These are phyloP conservation scores for Thelephora ganbajun DNA, from an alignment of 768 basidiomycete genomes.

Conservation along the genomic window DNA sequence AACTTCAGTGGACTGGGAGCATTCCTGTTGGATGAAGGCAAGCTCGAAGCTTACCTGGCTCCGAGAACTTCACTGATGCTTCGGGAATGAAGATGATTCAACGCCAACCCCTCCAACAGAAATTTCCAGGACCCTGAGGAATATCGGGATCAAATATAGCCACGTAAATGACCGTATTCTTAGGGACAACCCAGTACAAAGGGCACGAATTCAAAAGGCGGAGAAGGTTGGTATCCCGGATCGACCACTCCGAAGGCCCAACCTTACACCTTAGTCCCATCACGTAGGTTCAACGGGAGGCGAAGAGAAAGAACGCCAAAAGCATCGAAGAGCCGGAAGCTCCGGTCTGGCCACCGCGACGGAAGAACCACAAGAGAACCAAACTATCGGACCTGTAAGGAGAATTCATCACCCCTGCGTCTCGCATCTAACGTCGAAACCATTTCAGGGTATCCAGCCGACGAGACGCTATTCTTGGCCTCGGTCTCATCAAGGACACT, in stretches of 20 bases:
- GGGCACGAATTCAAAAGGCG: conserved; percentile 40
- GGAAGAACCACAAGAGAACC: conserved; percentile 39
- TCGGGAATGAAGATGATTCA: not conserved
- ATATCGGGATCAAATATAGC: conserved; percentile 54
- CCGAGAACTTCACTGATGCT: too few species aligned
- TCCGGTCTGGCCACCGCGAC: conserved; percentile 49
- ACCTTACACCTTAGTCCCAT: not conserved
- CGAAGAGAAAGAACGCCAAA: conserved; percentile 13
- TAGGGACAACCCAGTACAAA: conserved; percentile 53
- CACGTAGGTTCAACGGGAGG: not conserved
- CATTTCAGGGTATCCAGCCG: conserved; percentile 37
- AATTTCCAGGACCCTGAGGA: conserved; percentile 40
- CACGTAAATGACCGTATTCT: conserved; percentile 66
- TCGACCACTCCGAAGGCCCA: not conserved
- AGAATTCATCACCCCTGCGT: conserved; percentile 9
- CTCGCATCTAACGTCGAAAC: not conserved
- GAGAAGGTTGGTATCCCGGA: conserved; percentile 26
- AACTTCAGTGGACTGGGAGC: conserved; percentile 47
- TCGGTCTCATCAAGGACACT: conserved; percentile 41
- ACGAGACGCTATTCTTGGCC: conserved; percentile 45
- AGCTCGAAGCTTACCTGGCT: conserved; percentile 5
- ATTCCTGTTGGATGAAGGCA: conserved; percentile 61
- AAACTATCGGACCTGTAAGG: conserved; percentile 39
- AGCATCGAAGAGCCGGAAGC: conserved; percentile 19
- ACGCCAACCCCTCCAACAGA: conserved; percentile 7